phyloP scores from a whole-genome alignment of 371 early-diverging fungal genomes.

The Haplosporangium sp. region DNA sequence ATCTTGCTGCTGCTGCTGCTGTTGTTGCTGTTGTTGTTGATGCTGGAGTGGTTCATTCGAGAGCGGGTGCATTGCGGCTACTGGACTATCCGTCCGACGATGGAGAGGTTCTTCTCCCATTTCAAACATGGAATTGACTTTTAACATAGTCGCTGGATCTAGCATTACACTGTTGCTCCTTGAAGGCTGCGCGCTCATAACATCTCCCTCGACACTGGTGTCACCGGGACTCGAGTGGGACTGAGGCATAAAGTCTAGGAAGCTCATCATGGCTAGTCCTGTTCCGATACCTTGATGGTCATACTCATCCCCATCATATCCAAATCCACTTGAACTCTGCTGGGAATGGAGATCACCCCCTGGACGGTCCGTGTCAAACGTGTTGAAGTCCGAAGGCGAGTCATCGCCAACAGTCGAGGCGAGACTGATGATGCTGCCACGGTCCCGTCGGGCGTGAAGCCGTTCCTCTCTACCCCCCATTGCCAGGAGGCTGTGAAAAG shows the following conservation, averaged over 20 bases:
- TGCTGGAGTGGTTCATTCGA: conserved; percentile 25
- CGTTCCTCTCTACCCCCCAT: conserved; percentile 33
- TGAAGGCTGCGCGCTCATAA: conserved; percentile 37
- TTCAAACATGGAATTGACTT: conserved; percentile 30
- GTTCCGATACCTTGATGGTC: conserved; percentile 49
- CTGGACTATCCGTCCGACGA: conserved; percentile 12
- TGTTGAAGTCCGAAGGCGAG: conserved; percentile 36
- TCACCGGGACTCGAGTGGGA: conserved; percentile 45
- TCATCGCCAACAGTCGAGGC: conserved; percentile 51
- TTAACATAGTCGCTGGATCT: conserved; percentile 34
- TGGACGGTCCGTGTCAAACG: conserved; percentile 30
- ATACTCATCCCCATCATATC: conserved; percentile 36
- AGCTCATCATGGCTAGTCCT: conserved; percentile 49
- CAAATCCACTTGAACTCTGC: conserved; percentile 25
- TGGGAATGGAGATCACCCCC: conserved; percentile 30
- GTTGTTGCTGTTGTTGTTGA: background rate
- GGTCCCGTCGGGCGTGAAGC: conserved; percentile 45
- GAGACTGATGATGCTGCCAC: conserved; percentile 51
- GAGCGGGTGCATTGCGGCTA: conserved; percentile 12
- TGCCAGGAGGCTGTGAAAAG: conserved; percentile 36
- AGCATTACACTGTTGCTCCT: conserved; percentile 50
- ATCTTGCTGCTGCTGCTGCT: conserved; percentile 14
- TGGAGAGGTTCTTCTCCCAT: conserved; percentile 29
- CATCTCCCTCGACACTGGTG: conserved; percentile 32
- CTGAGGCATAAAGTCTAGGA: conserved; percentile 31